phyloP scores from a whole-genome alignment of 768 basidiomycete species.

The Phanerochaete sordida region DNA sequence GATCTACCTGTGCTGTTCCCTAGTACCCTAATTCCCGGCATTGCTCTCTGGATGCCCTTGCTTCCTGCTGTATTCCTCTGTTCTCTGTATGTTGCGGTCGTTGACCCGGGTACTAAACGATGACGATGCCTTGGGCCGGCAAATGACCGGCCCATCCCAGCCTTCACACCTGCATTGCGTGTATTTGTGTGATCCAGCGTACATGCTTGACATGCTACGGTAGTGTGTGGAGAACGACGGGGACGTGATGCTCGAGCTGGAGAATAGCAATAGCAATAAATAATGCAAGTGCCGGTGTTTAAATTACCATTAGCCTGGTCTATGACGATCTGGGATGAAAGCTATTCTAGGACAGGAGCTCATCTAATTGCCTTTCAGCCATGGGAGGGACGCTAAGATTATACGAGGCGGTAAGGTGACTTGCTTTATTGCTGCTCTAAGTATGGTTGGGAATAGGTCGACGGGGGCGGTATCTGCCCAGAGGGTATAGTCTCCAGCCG shows the following conservation, averaged over 20 bases:
- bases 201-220: background rate
- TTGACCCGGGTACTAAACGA: background rate
- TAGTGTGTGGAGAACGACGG: background rate
- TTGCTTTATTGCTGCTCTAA: background rate
- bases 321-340: background rate
- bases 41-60: background rate
- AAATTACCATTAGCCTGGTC: background rate
- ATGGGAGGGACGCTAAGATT: background rate
- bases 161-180: too few relatives aligned
- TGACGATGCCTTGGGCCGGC: background rate
- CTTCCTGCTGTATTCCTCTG: background rate
- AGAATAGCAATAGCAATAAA: conserved; percentile 1
- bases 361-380: background rate
- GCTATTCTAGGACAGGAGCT: background rate
- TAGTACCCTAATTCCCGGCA: background rate
- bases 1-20: conserved; percentile 4
- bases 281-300: background rate
- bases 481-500: background rate
- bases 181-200: too few relatives aligned
- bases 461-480: background rate
- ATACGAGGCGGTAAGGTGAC: background rate
- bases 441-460: background rate
- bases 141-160: background rate
- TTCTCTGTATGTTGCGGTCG: background rate
- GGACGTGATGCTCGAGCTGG: too few relatives aligned